Base-by-base conservation (phyloP, 768 basidiomycete species). In the Mycena olivaceomarginata region DNA sequence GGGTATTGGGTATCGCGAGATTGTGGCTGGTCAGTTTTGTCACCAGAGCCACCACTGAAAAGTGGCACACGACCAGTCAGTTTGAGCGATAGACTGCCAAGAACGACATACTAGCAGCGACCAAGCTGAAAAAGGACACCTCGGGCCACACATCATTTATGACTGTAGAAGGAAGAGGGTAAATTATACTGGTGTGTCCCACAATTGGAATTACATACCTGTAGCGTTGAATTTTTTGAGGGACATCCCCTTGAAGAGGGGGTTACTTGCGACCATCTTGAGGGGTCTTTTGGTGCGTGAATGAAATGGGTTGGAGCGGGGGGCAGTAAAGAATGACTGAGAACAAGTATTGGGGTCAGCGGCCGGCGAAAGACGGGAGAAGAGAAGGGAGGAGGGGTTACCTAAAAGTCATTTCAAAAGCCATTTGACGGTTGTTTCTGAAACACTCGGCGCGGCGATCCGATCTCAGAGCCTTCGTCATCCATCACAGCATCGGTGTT, bases 91-190 rank as follows among this genome's bases (percentile, higher is more conserved):
- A 82, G 82, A 59, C 79, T 82, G 70, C 82, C 84, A 56, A 85
- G 71, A 68, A 86, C 81, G 37, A 81, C 87, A 11, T 82, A 93
- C 93, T 92, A 2, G 90, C 87, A 5, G 93, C 90, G 20, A 94
- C 83, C 5, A 88, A 83, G 0, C 89, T 88, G 86, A 94, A 94
- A 85, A 94, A 92, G 0, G 90, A 43, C 39, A 91, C 90, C 77
- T 93, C 91, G 1, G 91, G 91, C 92, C 92, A 93, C n/a, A 92
- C 91, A 80, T 92, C 92, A 80, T 93, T 92, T 68, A 93, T 86
- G 74, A 94, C 91, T 74, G 87, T 88, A 31, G 31, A 3, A 31
- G 31, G 31, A 31, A 31, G 31, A 31, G 2, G 31, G 31, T 31
- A 2, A 31, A 31, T 31, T 31, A 31, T 31, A 31, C 31, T 31